These are phyloP conservation scores for Quercus lobata DNA, from an alignment of 331 rosid genomes.

Conservation along the genomic window DNA sequence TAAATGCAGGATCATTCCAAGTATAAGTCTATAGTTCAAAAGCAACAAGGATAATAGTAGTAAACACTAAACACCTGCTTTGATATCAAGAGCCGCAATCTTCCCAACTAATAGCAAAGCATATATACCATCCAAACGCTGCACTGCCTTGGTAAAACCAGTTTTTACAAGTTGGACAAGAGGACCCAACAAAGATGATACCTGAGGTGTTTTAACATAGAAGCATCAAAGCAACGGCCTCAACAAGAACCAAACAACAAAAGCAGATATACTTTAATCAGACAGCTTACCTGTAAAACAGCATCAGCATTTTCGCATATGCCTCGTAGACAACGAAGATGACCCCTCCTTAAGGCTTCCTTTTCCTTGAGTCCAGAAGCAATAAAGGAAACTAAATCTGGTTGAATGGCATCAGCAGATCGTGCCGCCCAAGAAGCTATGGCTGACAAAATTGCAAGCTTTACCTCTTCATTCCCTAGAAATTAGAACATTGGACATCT, in stretches of 20 bases:
- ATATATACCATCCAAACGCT: constrained; percentile 91
- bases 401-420: constrained; percentile 60
- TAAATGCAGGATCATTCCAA: not conserved
- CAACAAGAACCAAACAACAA: constrained; percentile 21
- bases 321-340: constrained; percentile 61
- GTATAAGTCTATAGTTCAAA: not conserved
- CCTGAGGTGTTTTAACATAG: constrained; percentile 35
- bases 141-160: constrained; percentile 88
- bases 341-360: constrained; percentile 83
- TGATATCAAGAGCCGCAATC: constrained; percentile 83
- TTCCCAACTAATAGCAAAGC: constrained; percentile 80
- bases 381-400: constrained; percentile 57
- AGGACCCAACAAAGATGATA: constrained; percentile 60
- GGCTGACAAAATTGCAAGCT: constrained; percentile 64
- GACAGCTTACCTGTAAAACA: constrained; percentile 49
- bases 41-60: not conserved
- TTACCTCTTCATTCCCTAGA: constrained; percentile 95
- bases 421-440: constrained; percentile 78
- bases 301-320: constrained; percentile 66
- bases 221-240: constrained; percentile 7
- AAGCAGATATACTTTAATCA: constrained; percentile 13
- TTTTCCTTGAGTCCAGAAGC: constrained; percentile 96
- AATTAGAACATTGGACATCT: constrained; percentile 16
- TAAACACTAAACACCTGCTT: constrained; percentile 64
- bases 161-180: constrained; percentile 91